These are phyloP conservation scores for Pneumocystis oryctolagi DNA, from an alignment of 1,139 yeast genomes.

Conservation along the genomic window DNA sequence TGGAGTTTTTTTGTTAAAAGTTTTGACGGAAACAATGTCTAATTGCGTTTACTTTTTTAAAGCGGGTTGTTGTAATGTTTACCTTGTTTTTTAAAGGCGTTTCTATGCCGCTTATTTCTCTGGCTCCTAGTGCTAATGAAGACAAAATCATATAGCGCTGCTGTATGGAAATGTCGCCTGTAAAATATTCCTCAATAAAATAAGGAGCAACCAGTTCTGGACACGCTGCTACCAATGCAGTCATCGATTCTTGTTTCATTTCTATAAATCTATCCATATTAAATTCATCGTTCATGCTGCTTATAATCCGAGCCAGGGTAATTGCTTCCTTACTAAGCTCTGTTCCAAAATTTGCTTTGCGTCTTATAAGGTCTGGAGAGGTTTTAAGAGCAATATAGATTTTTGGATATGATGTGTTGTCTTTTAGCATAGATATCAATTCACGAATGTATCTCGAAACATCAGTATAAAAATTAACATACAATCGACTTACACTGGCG, in stretches of 20 bases:
- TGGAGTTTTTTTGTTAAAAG: neutral
- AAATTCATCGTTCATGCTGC: neutral
- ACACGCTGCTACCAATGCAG: neutral
- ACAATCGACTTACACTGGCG: neutral
- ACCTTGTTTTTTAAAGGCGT: neutral
- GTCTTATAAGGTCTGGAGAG: neutral
- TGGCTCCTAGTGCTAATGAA: neutral
- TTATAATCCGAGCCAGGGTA: neutral
- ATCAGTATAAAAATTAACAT: neutral
- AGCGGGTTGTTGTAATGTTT: no score
- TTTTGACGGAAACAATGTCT: neutral
- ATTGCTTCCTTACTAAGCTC: neutral
- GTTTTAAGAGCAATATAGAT: neutral
- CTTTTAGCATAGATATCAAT: constrained; percentile 1
- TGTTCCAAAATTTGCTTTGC: constrained; percentile 1
- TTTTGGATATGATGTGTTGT: neutral
- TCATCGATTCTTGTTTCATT: neutral
- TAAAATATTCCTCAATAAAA: neutral
- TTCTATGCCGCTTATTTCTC: neutral
- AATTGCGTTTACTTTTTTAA: no score
- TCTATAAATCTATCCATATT: neutral
- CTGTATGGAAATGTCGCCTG: neutral
- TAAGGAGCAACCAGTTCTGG: neutral
- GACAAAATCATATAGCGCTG: neutral
- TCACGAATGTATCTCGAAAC: neutral